Base-by-base conservation (phyloP, 192 early-diverging fungal species). In the Coemansia pectinata region DNA sequence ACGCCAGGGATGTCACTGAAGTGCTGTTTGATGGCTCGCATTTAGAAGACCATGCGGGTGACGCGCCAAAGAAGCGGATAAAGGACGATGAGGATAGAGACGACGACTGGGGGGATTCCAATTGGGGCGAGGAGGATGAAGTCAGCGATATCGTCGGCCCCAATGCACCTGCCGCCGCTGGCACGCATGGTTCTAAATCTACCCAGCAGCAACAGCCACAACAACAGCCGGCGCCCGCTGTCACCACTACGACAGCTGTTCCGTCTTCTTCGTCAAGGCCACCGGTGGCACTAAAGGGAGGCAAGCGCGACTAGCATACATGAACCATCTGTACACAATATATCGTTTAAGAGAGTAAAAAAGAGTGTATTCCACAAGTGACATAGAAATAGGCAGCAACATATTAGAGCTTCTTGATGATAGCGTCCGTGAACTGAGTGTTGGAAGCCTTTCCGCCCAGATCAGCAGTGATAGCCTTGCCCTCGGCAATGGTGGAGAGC, bases 401-500 rank as follows among this genome's bases (percentile, higher is more conserved):
- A 2, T 10, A 38, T 39, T 76, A 81, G 17, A 91, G 84, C 77
- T 87, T 87, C 55, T 74, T 59, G 70, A 99, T 97, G 61, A 99
- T 91, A 23, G 87, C 93, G 12, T 94, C 81, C 9, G 95, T 96
- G 83, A 93, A 95, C 73, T 90, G 83, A 10, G 90, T 87, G 79
- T 91, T 95, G 59, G 92, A 91, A 14, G 92, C 82, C 44, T 78
- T 86, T 69, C 96, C 96, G 65, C 95, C 95, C 53, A 98, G 85
- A 88, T 98, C 96, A 19, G 91, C 92, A 36, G 96, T 98, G 68
- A 95, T 86, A 48, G 73, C 59, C 82, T 92, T 90, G 78, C 95
- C 95, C 52, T 96, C 93, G 72, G 96, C 94, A 83, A 99, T 97
- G 65, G 96, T 97, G 67, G 86, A 88, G 45, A 99, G 85, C n/a